These are phyloP conservation scores for Globisporangium orthogonon DNA, from an alignment of 352 stramenopile genomes.

Conservation along the genomic window DNA sequence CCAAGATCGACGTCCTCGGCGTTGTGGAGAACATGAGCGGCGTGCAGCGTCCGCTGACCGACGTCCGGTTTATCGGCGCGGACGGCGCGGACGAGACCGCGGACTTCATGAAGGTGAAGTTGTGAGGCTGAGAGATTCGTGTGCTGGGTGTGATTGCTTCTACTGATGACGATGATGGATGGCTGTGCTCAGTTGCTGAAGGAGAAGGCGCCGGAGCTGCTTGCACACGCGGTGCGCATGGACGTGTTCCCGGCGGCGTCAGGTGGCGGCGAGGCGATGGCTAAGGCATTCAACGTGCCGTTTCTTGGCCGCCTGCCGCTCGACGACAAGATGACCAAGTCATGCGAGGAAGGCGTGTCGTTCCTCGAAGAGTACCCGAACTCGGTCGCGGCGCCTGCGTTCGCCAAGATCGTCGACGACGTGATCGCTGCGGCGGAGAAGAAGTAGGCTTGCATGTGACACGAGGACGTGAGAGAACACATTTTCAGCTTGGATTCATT, in stretches of 20 bases:
- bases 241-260: slow-evolving; percentile 89
- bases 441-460: neutral
- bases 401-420: slow-evolving; percentile 69
- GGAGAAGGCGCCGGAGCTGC: slow-evolving; percentile 81
- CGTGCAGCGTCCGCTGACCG: slow-evolving; percentile 77
- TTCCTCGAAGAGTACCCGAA: slow-evolving; percentile 89
- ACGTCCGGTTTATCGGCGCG: slow-evolving; percentile 59
- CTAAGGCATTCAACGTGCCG: slow-evolving; percentile 92
- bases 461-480: neutral
- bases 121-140: neutral
- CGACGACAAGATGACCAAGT: slow-evolving; percentile 94
- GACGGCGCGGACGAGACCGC: slow-evolving; percentile 54
- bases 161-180: neutral
- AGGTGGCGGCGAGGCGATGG: slow-evolving; percentile 92
- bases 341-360: slow-evolving; percentile 93
- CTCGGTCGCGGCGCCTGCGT: slow-evolving; percentile 62
- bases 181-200: slow-evolving; percentile 45
- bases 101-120: slow-evolving; percentile 26
- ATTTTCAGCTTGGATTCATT: neutral
- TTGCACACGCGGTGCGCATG: slow-evolving; percentile 51
- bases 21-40: slow-evolving; percentile 99
- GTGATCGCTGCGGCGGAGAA: slow-evolving; percentile 48
- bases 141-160: no score
- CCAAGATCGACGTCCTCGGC: slow-evolving; percentile 74
- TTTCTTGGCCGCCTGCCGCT: slow-evolving; percentile 96